These are phyloP conservation scores for Silybum marianum DNA, from an alignment of 129 eudicot genomes.

Conservation along the genomic window DNA sequence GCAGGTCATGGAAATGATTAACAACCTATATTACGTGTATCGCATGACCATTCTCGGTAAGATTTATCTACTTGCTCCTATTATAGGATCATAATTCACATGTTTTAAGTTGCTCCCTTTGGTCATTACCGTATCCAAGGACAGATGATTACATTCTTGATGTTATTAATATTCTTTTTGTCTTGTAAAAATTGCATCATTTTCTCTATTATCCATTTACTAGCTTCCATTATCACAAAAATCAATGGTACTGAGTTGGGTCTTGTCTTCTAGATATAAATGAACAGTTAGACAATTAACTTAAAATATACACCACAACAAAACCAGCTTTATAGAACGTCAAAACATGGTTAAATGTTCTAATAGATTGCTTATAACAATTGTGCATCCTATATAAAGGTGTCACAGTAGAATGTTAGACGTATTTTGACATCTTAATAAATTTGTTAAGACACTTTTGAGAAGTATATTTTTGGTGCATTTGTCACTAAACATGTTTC, in stretches of 20 bases:
- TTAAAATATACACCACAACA: too few relatives aligned
- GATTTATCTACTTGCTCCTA: constrained; percentile 90
- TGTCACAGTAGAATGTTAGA: too few relatives aligned
- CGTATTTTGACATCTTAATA: too few relatives aligned
- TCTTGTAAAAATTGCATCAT: not conserved
- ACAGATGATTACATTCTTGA: constrained; percentile 56
- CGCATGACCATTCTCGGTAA: constrained; percentile 92
- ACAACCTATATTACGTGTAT: constrained; percentile 85
- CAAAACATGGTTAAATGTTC: too few relatives aligned
- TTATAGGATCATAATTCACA: constrained; percentile 89
- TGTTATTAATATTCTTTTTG: not conserved
- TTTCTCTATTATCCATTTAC: not conserved
- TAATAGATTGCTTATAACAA: too few relatives aligned
- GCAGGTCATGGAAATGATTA: constrained; percentile 42
- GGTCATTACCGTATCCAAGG: constrained; percentile 69
- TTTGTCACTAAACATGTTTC: not conserved
- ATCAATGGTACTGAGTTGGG: not conserved
- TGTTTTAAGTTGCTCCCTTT: constrained; percentile 88
- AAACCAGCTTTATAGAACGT: too few relatives aligned
- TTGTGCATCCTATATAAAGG: too few relatives aligned
- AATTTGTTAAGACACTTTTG: too few relatives aligned
- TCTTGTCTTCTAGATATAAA: too few relatives aligned
- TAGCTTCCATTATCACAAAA: not conserved
- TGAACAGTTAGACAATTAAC: too few relatives aligned
- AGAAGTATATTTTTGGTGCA: too few relatives aligned